Percentiles rank a stretch among this genome's conserved stretches.
Evolutionary conservation across 345 rosid species (phyloP).

Genomic region (Boechera stricta): DNA sequence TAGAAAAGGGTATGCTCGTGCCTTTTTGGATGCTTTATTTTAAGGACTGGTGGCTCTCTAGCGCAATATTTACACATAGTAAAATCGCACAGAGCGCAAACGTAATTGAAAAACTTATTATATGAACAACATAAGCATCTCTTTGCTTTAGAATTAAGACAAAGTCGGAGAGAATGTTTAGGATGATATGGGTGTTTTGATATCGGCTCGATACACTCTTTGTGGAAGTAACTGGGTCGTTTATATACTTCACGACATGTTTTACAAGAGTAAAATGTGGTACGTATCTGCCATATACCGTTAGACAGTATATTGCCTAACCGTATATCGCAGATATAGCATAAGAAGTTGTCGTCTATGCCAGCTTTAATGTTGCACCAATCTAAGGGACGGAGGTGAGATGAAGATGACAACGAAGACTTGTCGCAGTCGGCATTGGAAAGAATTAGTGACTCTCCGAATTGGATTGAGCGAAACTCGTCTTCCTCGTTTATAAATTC

Average conservation of each 20-base stretch:
- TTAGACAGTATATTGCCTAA: too few relatives aligned
- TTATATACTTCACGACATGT: background rate
- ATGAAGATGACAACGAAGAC: background rate
- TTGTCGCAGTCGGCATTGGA: background rate
- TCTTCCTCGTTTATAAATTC: background rate
- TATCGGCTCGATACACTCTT: conserved; percentile 12
- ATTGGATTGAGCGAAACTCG: background rate
- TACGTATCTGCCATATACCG: too few relatives aligned
- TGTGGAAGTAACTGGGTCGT: background rate
- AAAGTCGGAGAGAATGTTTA: background rate
- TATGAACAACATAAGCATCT: background rate
- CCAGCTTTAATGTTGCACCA: background rate
- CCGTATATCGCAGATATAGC: background rate
- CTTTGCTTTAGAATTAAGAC: too few relatives aligned
- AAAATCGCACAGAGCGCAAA: conserved; percentile 19
- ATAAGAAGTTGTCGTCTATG: background rate
- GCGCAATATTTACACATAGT: background rate
- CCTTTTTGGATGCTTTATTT: conserved; percentile 8
- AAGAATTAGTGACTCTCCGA: background rate
- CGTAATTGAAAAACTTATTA: background rate
- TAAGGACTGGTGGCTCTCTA: background rate
- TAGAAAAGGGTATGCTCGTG: conserved; percentile 22
- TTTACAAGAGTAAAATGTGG: background rate
- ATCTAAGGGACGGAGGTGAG: background rate
- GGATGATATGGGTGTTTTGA: conserved; percentile 21